These are phyloP conservation scores for Kodamaea nitidulidarum DNA, from an alignment of 805 yeast genomes.

Conservation along the genomic window DNA sequence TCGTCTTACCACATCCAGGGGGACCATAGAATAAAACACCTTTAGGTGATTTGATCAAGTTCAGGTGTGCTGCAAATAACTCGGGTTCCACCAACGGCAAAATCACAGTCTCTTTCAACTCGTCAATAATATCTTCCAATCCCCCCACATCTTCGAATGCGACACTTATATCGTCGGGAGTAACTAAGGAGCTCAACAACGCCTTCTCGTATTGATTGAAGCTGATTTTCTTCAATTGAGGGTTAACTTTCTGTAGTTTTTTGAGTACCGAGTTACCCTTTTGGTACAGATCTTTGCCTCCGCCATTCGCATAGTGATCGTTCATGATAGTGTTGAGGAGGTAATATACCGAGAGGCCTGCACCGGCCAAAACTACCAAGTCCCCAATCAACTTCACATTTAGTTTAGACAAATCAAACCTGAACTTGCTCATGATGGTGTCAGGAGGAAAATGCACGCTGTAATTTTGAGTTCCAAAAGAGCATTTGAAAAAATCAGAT, in stretches of 20 bases:
- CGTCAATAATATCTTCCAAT: conserved; percentile 73
- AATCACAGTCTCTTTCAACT: conserved; percentile 80
- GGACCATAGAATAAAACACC: conserved; percentile 94
- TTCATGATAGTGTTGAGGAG: conserved; percentile 42
- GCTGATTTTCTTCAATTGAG: conserved; percentile 48
- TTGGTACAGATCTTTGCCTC: conserved; percentile 55
- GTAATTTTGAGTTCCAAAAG: conserved; percentile 1
- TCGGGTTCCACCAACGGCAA: conserved; percentile 78
- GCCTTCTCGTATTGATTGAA: conserved; percentile 72
- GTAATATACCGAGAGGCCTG: conserved; percentile 68
- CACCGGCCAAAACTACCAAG: conserved; percentile 45
- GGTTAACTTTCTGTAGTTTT: conserved; percentile 45
- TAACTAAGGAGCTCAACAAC: conserved; percentile 72
- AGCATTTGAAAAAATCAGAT: conserved; percentile 3
- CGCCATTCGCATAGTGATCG: conserved; percentile 18
- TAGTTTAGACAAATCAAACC: conserved; percentile 35
- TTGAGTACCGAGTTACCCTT: conserved; percentile 46
- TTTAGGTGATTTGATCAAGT: conserved; percentile 81
- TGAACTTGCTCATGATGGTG: conserved; percentile 27
- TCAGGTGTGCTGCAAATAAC: conserved; percentile 62
- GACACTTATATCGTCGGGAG: conserved; percentile 78
- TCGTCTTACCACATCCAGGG: conserved; percentile 97
- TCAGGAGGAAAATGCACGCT: neutral
- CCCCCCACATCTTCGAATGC: conserved; percentile 88
- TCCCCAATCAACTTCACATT: conserved; percentile 42